phyloP scores from a whole-genome alignment of 768 basidiomycete species.

The Sporobolomyces phaffii region DNA sequence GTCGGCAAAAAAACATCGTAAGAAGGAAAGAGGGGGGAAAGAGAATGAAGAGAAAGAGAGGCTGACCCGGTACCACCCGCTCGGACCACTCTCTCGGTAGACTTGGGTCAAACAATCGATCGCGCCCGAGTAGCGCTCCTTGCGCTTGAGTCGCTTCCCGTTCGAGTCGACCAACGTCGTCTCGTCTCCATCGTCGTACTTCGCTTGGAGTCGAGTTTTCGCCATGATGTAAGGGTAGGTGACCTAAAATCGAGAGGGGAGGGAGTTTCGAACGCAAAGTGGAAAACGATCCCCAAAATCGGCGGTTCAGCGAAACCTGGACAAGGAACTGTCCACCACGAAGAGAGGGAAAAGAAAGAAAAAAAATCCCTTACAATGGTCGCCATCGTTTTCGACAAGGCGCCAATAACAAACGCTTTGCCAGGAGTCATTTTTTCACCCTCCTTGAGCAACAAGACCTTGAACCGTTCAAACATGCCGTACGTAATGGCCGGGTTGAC shows the following conservation, averaged over 20 bases:
- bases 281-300: too few species aligned
- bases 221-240: constrained; percentile 95
- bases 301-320: not conserved
- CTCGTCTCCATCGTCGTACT: constrained; percentile 51
- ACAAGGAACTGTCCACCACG: not conserved
- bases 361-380: constrained; percentile 72
- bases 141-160: constrained; percentile 37
- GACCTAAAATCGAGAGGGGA: constrained; percentile 53
- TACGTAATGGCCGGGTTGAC: constrained; percentile 91
- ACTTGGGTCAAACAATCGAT: constrained; percentile 67
- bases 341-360: constrained; percentile 33
- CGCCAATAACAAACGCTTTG: constrained; percentile 77
- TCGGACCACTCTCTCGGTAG: constrained; percentile 67
- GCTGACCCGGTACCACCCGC: constrained; percentile 89
- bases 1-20: too few species aligned
- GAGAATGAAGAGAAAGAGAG: too few species aligned
- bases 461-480: constrained; percentile 86
- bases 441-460: constrained; percentile 57
- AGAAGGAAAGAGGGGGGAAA: too few species aligned
- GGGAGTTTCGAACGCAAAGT: not conserved
- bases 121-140: constrained; percentile 61
- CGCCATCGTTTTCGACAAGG: constrained; percentile 87
- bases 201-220: constrained; percentile 41
- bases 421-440: constrained; percentile 66
- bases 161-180: constrained; percentile 24